phyloP scores from a whole-genome alignment of 805 yeast species.

The Starmerella apis region DNA sequence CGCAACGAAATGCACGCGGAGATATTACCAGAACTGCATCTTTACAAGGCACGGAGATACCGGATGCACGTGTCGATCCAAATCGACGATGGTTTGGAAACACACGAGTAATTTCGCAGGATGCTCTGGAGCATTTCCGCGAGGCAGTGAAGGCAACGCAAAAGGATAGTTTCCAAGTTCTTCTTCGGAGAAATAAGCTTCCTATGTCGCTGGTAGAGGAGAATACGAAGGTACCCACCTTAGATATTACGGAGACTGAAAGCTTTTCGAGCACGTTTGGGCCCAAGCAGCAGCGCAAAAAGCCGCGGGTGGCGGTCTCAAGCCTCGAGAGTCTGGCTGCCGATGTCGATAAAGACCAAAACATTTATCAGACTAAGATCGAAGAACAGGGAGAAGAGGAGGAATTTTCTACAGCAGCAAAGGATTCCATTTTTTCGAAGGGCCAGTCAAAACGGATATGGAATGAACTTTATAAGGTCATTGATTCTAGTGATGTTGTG shows the following conservation, averaged over 20 bases:
- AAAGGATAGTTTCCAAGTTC: constrained; percentile 73
- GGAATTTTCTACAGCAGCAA: constrained; percentile 81
- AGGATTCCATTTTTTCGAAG: constrained; percentile 88
- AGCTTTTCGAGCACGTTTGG: constrained; percentile 75
- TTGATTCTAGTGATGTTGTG: constrained; percentile 94
- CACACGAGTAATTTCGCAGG: constrained; percentile 94
- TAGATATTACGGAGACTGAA: constrained; percentile 80
- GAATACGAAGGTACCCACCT: constrained; percentile 61
- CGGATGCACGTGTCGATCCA: constrained; percentile 89
- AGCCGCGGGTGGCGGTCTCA: constrained; percentile 71
- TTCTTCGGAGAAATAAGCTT: constrained; percentile 76
- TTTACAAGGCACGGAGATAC: constrained; percentile 76
- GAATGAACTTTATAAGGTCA: constrained; percentile 94
- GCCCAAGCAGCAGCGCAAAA: constrained; percentile 87
- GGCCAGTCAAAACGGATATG: constrained; percentile 98
- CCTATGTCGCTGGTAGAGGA: constrained; percentile 95
- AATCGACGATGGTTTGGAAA: constrained; percentile 97
- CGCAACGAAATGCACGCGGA: constrained; percentile 76
- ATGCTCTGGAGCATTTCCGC: constrained; percentile 86
- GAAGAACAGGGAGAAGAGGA: constrained; percentile 40
- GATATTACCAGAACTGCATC: constrained; percentile 80
- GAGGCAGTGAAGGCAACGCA: constrained; percentile 84
- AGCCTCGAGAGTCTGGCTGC: constrained; percentile 68
- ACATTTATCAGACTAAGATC: constrained; percentile 65
- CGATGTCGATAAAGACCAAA: constrained; percentile 45